Evolutionary conservation across 2,329 filamentous ascomycete species (phyloP), one percentile per base, ranked within the genome.

Genomic region (Blumeria graminis): DNA sequence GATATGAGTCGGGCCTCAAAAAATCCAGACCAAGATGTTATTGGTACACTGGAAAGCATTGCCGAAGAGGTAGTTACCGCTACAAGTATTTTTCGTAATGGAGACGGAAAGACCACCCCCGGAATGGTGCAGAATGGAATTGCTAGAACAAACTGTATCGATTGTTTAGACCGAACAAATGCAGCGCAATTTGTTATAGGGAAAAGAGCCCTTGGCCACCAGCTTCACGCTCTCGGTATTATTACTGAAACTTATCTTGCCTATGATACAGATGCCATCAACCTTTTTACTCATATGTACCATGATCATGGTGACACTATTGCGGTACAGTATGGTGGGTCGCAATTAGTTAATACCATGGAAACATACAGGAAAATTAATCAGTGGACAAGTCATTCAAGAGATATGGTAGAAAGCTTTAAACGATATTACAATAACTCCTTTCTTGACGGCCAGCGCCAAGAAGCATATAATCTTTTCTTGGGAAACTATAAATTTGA

Each of bases 361-460:
- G 89, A 94, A 61, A 98, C 92, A 4, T 98, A 98, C 68, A 84
- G 92, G 57, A 96, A 96, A 70, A 94, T 95, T 67, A 96, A 96
- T 62, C 90, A 96, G 67, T 98, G 92, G 92, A 94, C 88, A 28
- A 94, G 87, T 63, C 88, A 94, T 68, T 95, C 90, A 1, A 78
- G 92, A 62, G 92, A 98, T 68, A 96, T 98, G 90, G 89, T 98
- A 22, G 92, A 98, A 70, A 94, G 87, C 67, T 95, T 98, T 73
- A 98, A 96, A 68, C 80, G 92, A 33, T 98, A 96, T 68, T 98
- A 98, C 69, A 94, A 96, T 70, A 98, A 98, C 66, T 94, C 90
- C 0, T 98, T 98, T 67, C 76, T 98, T 8, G 92, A 98, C 68
- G 89, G 84, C n/a, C 92, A 98, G 66, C 81, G 92, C 35, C 92